Conservation (phyloP, 345 rosid genomes). For the Toxicodendron radicans region DNA sequence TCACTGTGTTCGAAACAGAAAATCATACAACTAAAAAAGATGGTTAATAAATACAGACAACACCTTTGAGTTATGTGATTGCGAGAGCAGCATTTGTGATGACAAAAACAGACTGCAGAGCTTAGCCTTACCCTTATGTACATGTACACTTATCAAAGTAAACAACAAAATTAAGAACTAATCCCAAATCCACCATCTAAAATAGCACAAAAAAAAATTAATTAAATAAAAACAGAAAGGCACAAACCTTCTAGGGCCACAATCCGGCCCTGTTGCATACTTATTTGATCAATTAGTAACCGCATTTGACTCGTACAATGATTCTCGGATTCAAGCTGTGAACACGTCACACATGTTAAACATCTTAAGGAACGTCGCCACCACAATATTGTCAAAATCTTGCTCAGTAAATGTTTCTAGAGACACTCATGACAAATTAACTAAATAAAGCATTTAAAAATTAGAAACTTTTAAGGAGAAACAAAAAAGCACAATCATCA, state of each 20-base stretch:
- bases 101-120: too few relatives aligned
- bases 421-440: not conserved
- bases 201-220: not conserved
- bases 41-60: too few relatives aligned
- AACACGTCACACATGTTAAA: not conserved
- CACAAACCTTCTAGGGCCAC: constrained; percentile 69
- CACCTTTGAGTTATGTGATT: too few relatives aligned
- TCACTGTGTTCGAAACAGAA: too few relatives aligned
- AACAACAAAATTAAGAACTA: not conserved
- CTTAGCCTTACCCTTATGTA: too few relatives aligned
- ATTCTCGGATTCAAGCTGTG: constrained; percentile 78
- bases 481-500: too few relatives aligned
- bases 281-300: constrained; percentile 74
- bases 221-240: not conserved
- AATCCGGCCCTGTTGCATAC: constrained; percentile 70
- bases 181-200: not conserved
- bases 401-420: not conserved
- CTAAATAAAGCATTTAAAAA: too few relatives aligned
- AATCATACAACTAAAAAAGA: too few relatives aligned
- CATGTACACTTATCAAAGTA: too few relatives aligned
- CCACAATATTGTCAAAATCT: not conserved
- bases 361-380: not conserved
- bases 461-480: too few relatives aligned
- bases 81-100: too few relatives aligned
- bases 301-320: constrained; percentile 78